Conservation (phyloP, 2,329 filamentous ascomycete species). For the Xylaria arbuscula region DNA sequence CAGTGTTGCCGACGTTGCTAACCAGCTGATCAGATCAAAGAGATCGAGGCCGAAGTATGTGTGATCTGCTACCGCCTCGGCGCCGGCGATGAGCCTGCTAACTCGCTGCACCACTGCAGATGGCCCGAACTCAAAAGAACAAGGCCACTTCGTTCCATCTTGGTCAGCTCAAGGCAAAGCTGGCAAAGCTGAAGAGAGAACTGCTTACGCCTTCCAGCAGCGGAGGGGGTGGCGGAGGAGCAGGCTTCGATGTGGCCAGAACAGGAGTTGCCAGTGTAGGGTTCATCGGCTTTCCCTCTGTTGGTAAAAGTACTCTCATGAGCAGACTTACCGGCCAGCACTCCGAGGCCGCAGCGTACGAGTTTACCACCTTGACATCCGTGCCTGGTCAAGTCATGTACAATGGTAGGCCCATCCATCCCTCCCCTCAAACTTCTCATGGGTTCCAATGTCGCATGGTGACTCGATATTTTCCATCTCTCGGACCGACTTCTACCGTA, state of each 20-base stretch:
- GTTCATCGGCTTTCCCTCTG: constrained; percentile 97
- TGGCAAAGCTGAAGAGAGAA: constrained; percentile 97
- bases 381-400: constrained; percentile 96
- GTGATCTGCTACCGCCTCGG: constrained; percentile 17
- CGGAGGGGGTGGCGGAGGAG: constrained; percentile 84
- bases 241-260: constrained; percentile 96
- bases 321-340: constrained; percentile 93
- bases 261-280: constrained; percentile 97
- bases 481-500: constrained; percentile 3
- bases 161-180: constrained; percentile 96
- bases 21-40: constrained; percentile 79
- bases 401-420: constrained; percentile 68
- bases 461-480: not conserved
- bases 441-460: not conserved
- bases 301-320: constrained; percentile 99
- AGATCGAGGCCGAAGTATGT: constrained; percentile 91
- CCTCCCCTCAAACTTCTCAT: not conserved
- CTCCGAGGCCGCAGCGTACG: constrained; percentile 96
- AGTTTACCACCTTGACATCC: constrained; percentile 98
- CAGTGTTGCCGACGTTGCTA: constrained; percentile 46
- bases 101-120: constrained; percentile 61
- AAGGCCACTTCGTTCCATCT: constrained; percentile 94
- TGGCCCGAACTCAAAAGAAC: constrained; percentile 97
- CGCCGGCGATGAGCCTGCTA: constrained; percentile 31
- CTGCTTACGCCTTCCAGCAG: constrained; percentile 84